These are phyloP conservation scores for Fusarium subtropicale DNA, from an alignment of 2,329 filamentous ascomycete genomes.

Conservation along the genomic window DNA sequence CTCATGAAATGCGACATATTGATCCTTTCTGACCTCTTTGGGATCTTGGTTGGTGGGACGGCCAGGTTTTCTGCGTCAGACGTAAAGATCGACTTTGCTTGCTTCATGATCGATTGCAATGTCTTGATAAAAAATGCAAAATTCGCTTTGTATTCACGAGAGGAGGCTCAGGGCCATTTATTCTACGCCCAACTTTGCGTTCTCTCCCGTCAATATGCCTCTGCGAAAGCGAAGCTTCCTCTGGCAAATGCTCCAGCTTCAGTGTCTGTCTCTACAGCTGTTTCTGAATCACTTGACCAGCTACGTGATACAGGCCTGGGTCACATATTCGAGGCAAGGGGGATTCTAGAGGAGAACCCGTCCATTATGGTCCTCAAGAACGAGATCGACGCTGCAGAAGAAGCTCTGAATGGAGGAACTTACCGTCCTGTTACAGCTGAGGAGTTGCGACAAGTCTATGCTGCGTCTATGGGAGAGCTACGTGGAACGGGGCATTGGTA, in stretches of 20 bases:
- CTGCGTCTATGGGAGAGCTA: background rate
- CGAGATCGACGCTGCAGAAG: background rate
- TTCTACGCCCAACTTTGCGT: background rate
- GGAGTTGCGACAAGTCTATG: slow-evolving; percentile 2
- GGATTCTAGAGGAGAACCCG: background rate
- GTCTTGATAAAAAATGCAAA: background rate
- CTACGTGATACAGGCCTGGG: background rate
- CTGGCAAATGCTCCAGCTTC: no score
- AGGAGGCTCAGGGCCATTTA: background rate
- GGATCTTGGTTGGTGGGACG: background rate
- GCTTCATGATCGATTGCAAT: background rate
- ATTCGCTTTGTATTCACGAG: background rate
- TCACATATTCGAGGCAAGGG: background rate
- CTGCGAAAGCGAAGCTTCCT: background rate
- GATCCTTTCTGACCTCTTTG: slow-evolving; percentile 3
- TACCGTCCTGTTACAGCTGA: slow-evolving; percentile 4
- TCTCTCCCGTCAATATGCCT: background rate
- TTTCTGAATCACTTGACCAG: background rate
- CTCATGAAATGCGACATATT: slow-evolving; percentile 2
- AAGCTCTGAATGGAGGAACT: background rate
- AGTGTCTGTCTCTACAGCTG: background rate
- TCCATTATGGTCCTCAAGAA: background rate
- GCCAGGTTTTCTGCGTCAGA: background rate
- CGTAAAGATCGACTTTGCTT: background rate
- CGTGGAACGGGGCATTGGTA: slow-evolving; percentile 5